Percentiles rank a stretch among this genome's conserved stretches.
phyloP scores from a whole-genome alignment of 768 basidiomycete species.

The Vishniacozyma victoriae region DNA sequence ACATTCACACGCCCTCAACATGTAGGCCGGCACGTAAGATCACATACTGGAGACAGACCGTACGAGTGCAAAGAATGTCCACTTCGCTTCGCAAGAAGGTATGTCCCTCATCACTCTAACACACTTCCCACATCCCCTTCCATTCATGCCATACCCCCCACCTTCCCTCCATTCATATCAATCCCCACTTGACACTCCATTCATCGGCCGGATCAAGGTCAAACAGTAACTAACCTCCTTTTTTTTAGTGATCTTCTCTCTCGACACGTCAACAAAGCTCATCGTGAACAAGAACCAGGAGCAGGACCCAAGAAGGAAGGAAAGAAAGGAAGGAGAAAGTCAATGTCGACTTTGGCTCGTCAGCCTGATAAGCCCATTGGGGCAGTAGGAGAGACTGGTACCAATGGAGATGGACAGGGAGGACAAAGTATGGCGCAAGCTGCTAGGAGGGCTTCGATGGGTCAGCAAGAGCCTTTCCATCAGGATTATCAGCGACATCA shows the following conservation, averaged over 20 bases:
- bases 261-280: constrained; percentile 46
- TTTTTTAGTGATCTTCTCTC: constrained; percentile 37
- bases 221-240: not conserved
- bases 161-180: no score
- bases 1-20: constrained; percentile 46
- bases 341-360: not conserved
- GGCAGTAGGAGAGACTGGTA: no score
- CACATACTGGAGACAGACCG: constrained; percentile 45
- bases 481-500: not conserved
- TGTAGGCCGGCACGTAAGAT: constrained; percentile 44
- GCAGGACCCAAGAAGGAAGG: constrained; percentile 9
- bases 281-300: constrained; percentile 12
- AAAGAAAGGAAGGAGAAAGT: constrained; percentile 31
- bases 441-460: not conserved
- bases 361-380: not conserved
- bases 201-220: no score
- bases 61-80: constrained; percentile 44
- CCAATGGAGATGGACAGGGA: not conserved
- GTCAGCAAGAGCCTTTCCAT: not conserved
- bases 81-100: constrained; percentile 40
- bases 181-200: no score
- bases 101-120: constrained; percentile 1
- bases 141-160: no score
- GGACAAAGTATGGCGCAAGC: not conserved
- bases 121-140: not conserved